Conservation (phyloP, 2,329 filamentous ascomycete genomes). For the Stemphylium vesicarium region DNA sequence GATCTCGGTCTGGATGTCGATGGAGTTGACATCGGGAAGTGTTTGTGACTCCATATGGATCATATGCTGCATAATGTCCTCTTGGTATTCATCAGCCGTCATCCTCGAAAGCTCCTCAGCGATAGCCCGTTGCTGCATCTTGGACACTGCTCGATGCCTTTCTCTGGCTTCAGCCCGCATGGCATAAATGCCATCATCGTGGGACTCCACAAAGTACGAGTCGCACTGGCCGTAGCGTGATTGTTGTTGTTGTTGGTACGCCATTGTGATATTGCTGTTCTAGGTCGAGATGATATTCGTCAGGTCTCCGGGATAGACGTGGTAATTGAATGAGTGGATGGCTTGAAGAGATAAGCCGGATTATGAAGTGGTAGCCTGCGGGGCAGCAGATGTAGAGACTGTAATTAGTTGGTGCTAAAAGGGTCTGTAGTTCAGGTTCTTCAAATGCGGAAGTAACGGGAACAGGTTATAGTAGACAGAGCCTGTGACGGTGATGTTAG, state of each 20-base stretch:
- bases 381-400: conserved; percentile 58
- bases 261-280: conserved; percentile 58
- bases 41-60: conserved; percentile 95
- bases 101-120: conserved; percentile 86
- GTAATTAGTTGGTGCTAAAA: conserved; percentile 63
- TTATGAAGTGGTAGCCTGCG: conserved; percentile 60
- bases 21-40: conserved; percentile 92
- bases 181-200: conserved; percentile 60
- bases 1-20: conserved; percentile 98
- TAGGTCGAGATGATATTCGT: conserved; percentile 54
- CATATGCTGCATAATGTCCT: conserved; percentile 95
- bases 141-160: conserved; percentile 77
- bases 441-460: conserved; percentile 45
- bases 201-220: conserved; percentile 70
- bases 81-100: conserved; percentile 88
- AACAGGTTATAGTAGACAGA: conserved; percentile 38
- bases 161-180: conserved; percentile 73
- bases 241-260: conserved; percentile 59
- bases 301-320: conserved; percentile 53
- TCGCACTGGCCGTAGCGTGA: conserved; percentile 69
- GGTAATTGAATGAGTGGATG: conserved; percentile 50
- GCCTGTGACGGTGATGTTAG: conserved; percentile 40
- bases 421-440: conserved; percentile 44
- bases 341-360: conserved; percentile 47
- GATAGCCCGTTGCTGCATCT: conserved; percentile 84